Evolutionary conservation across 2,329 filamentous ascomycete genomes (phyloP).

Genomic region (Aspergillus luchuensis): DNA sequence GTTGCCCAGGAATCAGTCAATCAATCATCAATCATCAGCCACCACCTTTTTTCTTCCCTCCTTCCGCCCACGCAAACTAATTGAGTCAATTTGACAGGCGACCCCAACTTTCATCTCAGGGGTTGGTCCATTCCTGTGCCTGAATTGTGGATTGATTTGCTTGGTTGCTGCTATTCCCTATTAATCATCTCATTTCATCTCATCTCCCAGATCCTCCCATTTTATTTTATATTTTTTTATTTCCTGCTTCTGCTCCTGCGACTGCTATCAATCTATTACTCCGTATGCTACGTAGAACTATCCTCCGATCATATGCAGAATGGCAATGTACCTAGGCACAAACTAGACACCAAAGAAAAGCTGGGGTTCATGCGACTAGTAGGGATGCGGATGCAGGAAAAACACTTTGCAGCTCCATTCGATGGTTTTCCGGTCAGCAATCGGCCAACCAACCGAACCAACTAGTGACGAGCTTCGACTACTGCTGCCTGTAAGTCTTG

Average conservation of each 20-base stretch:
- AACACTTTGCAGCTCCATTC: neutral
- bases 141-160: neutral
- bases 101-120: neutral
- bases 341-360: neutral
- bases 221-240: too few species aligned
- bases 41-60: neutral
- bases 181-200: too few species aligned
- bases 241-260: too few species aligned
- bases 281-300: neutral
- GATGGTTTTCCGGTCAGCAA: neutral
- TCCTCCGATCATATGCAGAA: neutral
- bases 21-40: neutral
- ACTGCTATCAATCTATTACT: neutral
- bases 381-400: neutral
- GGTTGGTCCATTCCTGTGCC: neutral
- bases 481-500: neutral
- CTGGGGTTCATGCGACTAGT: slow-evolving; percentile 6
- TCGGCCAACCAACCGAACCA: neutral
- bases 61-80: neutral
- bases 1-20: too few species aligned
- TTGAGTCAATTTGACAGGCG: neutral
- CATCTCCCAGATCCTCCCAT: too few species aligned
- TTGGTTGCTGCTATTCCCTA: neutral
- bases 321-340: neutral
- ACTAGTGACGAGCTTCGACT: neutral